Evolutionary conservation across 1,139 yeast species (phyloP).

Genomic region (Chernovozyma aurita): DNA sequence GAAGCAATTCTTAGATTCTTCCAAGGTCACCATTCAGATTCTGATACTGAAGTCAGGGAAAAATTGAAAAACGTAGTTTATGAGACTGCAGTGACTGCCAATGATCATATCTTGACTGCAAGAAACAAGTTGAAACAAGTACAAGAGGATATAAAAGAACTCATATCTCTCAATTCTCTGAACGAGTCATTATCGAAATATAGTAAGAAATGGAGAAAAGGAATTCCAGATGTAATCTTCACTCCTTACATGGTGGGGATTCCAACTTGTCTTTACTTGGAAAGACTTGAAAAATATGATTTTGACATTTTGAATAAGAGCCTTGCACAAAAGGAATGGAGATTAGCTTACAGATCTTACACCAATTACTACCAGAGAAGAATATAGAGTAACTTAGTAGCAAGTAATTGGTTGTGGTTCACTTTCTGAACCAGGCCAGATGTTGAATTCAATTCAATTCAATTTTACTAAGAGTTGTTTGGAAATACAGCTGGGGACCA

Average conservation of each 20-base stretch:
- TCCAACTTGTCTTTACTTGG: constrained; percentile 62
- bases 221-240: constrained; percentile 61
- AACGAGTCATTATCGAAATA: constrained; percentile 30
- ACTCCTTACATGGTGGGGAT: constrained; percentile 65
- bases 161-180: constrained; percentile 19
- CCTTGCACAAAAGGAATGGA: constrained; percentile 61
- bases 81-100: constrained; percentile 70
- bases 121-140: constrained; percentile 44
- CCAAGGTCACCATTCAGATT: constrained; percentile 37
- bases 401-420: no score
- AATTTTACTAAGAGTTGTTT: no score
- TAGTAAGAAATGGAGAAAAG: constrained; percentile 37
- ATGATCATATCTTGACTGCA: constrained; percentile 75
- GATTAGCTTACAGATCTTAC: constrained; percentile 65
- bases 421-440: no score
- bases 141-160: constrained; percentile 26
- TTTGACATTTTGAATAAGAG: constrained; percentile 56
- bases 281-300: constrained; percentile 55
- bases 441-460: no score
- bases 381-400: constrained; percentile 21
- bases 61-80: constrained; percentile 57
- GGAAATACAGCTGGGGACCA: no score
- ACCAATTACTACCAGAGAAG: constrained; percentile 43
- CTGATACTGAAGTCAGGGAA: constrained; percentile 24
- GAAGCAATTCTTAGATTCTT: constrained; percentile 53